Evolutionary conservation across 179 eudicot genomes (phyloP).

Genomic region (Vitellaria paradoxa): DNA sequence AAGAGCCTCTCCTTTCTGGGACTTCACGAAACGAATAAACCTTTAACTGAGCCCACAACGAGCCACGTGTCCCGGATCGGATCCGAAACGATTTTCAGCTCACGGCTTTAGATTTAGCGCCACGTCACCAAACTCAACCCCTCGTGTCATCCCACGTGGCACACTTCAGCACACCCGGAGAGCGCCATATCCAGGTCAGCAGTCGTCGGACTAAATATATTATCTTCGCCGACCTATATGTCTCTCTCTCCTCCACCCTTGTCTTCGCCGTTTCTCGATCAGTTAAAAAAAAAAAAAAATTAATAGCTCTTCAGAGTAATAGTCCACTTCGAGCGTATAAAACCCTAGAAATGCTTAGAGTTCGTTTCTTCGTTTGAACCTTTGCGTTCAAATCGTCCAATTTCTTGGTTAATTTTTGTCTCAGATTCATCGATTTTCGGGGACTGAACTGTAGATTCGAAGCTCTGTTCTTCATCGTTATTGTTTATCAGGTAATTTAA

Average conservation of each 20-base stretch:
- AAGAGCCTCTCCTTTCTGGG: too few relatives aligned
- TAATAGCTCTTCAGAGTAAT: background rate
- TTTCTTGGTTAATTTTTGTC: background rate
- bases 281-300: background rate
- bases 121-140: too few relatives aligned
- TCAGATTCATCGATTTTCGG: background rate
- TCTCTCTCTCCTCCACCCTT: background rate
- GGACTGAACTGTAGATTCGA: background rate
- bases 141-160: too few relatives aligned
- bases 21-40: conserved; percentile 11
- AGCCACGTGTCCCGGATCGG: conserved; percentile 41
- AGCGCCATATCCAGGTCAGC: conserved; percentile 19
- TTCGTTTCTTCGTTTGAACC: background rate
- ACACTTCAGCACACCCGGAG: background rate
- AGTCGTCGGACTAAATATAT: background rate
- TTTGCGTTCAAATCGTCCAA: background rate
- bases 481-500: background rate
- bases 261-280: background rate
- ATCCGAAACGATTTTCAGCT: conserved; percentile 26
- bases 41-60: conserved; percentile 31
- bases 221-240: background rate
- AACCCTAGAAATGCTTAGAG: background rate
- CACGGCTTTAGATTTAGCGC: too few relatives aligned
- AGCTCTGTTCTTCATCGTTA: background rate
- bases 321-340: background rate